Percentiles rank a stretch among this genome's conserved stretches.
phyloP scores from a whole-genome alignment of 495 filamentous ascomycete species.

The Bryoglossum gracile region DNA sequence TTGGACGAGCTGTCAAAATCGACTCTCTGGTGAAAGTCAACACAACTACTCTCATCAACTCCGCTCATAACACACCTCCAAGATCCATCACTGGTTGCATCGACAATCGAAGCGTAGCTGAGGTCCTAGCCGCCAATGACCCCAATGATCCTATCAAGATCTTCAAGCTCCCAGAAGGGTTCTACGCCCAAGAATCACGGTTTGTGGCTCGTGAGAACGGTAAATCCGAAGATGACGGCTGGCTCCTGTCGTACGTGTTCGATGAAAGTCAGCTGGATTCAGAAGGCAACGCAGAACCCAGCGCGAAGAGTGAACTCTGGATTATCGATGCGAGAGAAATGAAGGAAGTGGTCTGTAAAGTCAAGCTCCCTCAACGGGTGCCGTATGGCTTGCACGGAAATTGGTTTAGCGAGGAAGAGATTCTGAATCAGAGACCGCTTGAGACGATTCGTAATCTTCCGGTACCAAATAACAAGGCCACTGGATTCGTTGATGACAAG shows the following conservation, averaged over 20 bases:
- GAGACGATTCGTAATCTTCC: constrained; percentile 14
- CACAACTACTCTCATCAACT: constrained; percentile 37
- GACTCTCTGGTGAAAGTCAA: constrained; percentile 54
- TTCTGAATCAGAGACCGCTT: constrained; percentile 32
- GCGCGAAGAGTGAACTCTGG: constrained; percentile 54
- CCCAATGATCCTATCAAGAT: constrained; percentile 46
- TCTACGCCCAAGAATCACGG: constrained; percentile 56
- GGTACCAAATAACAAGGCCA: neutral
- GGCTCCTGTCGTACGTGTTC: constrained; percentile 19
- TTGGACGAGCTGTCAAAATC: constrained; percentile 52
- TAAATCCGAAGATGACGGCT: constrained; percentile 25
- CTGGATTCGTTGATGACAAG: neutral
- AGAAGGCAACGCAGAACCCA: constrained; percentile 32
- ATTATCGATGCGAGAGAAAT: constrained; percentile 53
- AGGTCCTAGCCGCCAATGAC: constrained; percentile 35
- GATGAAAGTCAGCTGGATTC: constrained; percentile 38
- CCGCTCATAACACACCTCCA: constrained; percentile 28
- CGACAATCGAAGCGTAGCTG: constrained; percentile 40
- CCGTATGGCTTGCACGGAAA: constrained; percentile 61
- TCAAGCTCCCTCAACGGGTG: constrained; percentile 54
- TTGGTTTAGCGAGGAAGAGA: constrained; percentile 54
- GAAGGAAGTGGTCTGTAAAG: constrained; percentile 44
- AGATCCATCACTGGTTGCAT: constrained; percentile 45
- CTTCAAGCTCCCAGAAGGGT: constrained; percentile 48
- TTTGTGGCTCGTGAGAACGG: constrained; percentile 46